A percentile compares a stretch with the other conserved stretches of the same genome.
These are phyloP conservation scores for Saprolegnia parasitica DNA, from an alignment of 352 stramenopile genomes.

Conservation along the genomic window DNA sequence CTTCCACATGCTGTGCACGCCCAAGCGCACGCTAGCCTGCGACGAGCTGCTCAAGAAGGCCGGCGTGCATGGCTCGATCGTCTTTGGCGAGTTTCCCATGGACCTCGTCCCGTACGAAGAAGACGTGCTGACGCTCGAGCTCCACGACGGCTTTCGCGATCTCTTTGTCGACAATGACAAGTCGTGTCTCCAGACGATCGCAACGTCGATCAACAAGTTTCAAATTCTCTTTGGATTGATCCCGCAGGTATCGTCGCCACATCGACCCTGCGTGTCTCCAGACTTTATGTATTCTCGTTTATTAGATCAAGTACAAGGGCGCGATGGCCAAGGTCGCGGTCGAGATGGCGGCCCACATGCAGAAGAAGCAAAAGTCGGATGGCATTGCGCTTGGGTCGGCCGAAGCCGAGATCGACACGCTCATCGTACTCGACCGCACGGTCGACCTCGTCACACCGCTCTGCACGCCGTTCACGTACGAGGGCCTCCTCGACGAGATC, in stretches of 20 bases:
- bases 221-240: slow-evolving; percentile 91
- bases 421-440: slow-evolving; percentile 93
- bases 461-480: slow-evolving; percentile 95
- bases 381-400: slow-evolving; percentile 70
- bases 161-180: slow-evolving; percentile 88
- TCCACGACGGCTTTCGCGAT: slow-evolving; percentile 80
- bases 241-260: slow-evolving; percentile 44
- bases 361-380: slow-evolving; percentile 86
- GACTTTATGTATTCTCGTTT: too few relatives aligned
- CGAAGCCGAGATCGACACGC: slow-evolving; percentile 89
- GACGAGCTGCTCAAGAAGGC: slow-evolving; percentile 90
- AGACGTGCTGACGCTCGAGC: slow-evolving; percentile 92
- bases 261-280: background rate
- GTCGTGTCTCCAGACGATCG: slow-evolving; percentile 81
- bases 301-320: slow-evolving; percentile 88
- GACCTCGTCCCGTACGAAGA: slow-evolving; percentile 95
- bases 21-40: slow-evolving; percentile 85
- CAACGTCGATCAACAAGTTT: slow-evolving; percentile 88
- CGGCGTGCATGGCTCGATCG: slow-evolving; percentile 78
- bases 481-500: slow-evolving; percentile 95
- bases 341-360: slow-evolving; percentile 88
- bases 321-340: slow-evolving; percentile 87
- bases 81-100: slow-evolving; percentile 87
- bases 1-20: slow-evolving; percentile 88
- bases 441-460: slow-evolving; percentile 95